phyloP scores from a whole-genome alignment of 1,139 yeast species.

The Kodamaea alishanica region DNA sequence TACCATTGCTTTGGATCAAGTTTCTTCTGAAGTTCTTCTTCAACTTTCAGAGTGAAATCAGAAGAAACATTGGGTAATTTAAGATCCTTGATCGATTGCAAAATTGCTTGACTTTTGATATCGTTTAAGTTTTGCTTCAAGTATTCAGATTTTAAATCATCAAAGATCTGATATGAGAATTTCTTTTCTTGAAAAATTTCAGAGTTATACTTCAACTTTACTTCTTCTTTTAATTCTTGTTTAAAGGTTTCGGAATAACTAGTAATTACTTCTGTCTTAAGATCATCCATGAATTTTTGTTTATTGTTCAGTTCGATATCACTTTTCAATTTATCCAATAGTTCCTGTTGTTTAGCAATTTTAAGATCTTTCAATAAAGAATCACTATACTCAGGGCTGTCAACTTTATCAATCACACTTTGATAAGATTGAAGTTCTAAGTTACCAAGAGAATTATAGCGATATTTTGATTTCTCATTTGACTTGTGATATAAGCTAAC shows the following conservation, averaged over 20 bases:
- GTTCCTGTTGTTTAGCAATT: slow-evolving; percentile 16
- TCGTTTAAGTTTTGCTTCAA: slow-evolving; percentile 15
- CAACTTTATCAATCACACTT: slow-evolving; percentile 7
- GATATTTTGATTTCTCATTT: not conserved
- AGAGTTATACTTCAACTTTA: slow-evolving; percentile 19
- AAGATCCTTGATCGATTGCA: slow-evolving; percentile 18
- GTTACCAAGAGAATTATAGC: not conserved
- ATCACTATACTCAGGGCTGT: slow-evolving; percentile 9
- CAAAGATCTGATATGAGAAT: slow-evolving; percentile 20
- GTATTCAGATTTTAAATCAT: slow-evolving; percentile 22
- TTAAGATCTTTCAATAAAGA: slow-evolving; percentile 13
- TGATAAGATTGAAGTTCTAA: not conserved
- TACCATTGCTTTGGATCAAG: slow-evolving; percentile 20
- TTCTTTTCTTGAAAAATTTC: slow-evolving; percentile 18
- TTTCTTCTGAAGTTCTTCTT: slow-evolving; percentile 13
- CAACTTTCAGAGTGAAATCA: slow-evolving; percentile 13
- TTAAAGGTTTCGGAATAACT: slow-evolving; percentile 16
- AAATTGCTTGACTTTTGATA: slow-evolving; percentile 17
- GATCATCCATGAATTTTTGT: slow-evolving; percentile 14
- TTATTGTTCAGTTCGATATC: slow-evolving; percentile 14
- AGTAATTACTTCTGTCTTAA: slow-evolving; percentile 10
- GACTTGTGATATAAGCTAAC: slow-evolving; percentile 8
- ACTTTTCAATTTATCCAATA: slow-evolving; percentile 15
- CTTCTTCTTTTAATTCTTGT: slow-evolving; percentile 15
- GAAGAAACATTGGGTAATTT: slow-evolving; percentile 8